These are phyloP conservation scores for Ascobolus immersus DNA, from an alignment of 495 filamentous ascomycete genomes.

Conservation along the genomic window DNA sequence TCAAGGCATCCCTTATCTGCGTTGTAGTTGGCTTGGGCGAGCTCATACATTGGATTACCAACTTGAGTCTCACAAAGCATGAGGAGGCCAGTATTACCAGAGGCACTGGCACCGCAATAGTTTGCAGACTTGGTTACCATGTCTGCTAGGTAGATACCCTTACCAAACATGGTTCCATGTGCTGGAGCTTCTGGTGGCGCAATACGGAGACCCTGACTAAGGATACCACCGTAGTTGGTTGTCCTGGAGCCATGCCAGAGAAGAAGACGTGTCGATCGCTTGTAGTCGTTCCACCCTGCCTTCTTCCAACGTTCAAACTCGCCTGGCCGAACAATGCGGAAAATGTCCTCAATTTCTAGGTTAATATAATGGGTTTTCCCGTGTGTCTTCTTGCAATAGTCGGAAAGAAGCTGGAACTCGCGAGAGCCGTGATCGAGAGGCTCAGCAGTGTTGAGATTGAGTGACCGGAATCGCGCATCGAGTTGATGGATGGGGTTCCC, in stretches of 20 bases:
- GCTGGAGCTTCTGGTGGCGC: constrained; percentile 63
- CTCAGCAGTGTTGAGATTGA: constrained; percentile 53
- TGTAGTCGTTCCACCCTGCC: constrained; percentile 22
- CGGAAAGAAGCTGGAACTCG: constrained; percentile 37
- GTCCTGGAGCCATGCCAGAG: constrained; percentile 64
- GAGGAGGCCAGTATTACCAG: constrained; percentile 27
- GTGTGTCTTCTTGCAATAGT: constrained; percentile 39
- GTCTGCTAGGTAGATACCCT: constrained; percentile 79
- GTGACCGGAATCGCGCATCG: constrained; percentile 41
- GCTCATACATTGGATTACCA: constrained; percentile 39
- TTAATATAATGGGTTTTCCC: constrained; percentile 32
- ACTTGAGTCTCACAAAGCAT: constrained; percentile 62
- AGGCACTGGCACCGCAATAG: constrained; percentile 34
- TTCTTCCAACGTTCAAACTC: constrained; percentile 42
- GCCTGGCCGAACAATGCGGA: constrained; percentile 53
- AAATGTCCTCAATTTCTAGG: constrained; percentile 47
- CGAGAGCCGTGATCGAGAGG: constrained; percentile 28
- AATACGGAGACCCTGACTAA: constrained; percentile 64
- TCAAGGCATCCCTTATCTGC: constrained; percentile 37
- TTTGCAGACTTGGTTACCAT: constrained; percentile 50
- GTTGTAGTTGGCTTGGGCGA: constrained; percentile 25
- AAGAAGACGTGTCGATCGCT: constrained; percentile 34
- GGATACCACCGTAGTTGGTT: constrained; percentile 63
- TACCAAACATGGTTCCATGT: constrained; percentile 59
- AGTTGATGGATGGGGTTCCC: constrained; percentile 27